Conservation (phyloP, 257 asterid species). For the Petunia axillaris region DNA sequence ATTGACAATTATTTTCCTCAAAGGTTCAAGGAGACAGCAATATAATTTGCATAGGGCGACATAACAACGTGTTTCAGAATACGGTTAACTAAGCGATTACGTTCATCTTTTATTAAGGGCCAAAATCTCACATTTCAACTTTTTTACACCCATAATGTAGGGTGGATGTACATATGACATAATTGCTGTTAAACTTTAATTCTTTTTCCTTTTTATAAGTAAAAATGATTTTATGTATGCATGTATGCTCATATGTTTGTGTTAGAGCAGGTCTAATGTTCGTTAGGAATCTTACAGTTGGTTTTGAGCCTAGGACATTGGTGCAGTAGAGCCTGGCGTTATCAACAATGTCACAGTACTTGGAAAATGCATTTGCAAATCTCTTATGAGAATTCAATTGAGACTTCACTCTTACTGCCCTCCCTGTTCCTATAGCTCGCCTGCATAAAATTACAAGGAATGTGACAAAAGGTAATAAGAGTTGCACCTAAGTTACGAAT, state of each 20-base stretch:
- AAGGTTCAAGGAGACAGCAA: neutral
- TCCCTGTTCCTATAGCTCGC: constrained; percentile 84
- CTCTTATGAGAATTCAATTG: constrained; percentile 91
- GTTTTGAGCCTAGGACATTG: constrained; percentile 41
- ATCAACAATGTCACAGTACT: constrained; percentile 73
- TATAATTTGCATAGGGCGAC: no score
- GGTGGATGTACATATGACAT: no score
- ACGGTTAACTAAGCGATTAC: no score
- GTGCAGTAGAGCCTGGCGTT: constrained; percentile 85
- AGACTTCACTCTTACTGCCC: constrained; percentile 90
- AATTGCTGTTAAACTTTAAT: neutral
- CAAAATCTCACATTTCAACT: no score
- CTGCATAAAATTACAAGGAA: constrained; percentile 38
- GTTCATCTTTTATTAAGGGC: no score
- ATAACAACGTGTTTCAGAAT: no score
- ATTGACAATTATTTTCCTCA: neutral
- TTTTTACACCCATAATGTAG: no score
- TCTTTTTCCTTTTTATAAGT: neutral
- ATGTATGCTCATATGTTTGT: neutral
- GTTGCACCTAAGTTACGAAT: no score
- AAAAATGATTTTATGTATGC: neutral
- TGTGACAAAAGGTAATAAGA: neutral
- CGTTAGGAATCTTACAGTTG: neutral
- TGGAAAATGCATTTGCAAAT: constrained; percentile 74
- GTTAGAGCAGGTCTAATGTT: neutral